Evolutionary conservation across 371 early-diverging fungal species (phyloP).

Genomic region (Mucor indicus): DNA sequence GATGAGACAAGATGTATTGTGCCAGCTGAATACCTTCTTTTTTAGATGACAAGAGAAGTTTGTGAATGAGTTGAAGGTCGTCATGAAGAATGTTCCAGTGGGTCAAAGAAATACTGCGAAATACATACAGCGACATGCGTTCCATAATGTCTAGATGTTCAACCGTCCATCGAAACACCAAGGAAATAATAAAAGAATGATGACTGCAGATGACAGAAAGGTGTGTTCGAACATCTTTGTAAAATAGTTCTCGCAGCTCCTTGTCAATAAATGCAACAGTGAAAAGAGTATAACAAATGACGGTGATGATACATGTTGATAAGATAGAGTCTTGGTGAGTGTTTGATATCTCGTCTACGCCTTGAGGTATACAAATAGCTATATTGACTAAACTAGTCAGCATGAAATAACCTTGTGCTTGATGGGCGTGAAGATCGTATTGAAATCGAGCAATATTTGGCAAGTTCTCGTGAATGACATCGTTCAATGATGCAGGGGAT

Average conservation of each 20-base stretch:
- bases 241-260: constrained; percentile 37
- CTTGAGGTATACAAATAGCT: constrained; percentile 21
- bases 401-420: constrained; percentile 32
- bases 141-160: constrained; percentile 44
- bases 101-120: constrained; percentile 43
- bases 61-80: constrained; percentile 39
- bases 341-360: constrained; percentile 6
- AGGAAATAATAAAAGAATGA: constrained; percentile 38
- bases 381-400: constrained; percentile 34
- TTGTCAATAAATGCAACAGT: constrained; percentile 47
- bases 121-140: constrained; percentile 52
- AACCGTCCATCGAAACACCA: constrained; percentile 46
- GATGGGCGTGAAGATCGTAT: constrained; percentile 17
- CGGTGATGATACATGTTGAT: constrained; percentile 24
- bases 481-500: not conserved
- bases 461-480: constrained; percentile 10
- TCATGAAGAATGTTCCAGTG: constrained; percentile 40
- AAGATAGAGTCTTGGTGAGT: constrained; percentile 11
- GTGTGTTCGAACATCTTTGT: constrained; percentile 50
- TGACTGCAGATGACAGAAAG: constrained; percentile 38
- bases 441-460: constrained; percentile 29
- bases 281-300: constrained; percentile 44
- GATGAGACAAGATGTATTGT: constrained; percentile 38
- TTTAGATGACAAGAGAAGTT: constrained; percentile 25
- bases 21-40: constrained; percentile 31